Evolutionary conservation across 2,329 filamentous ascomycete genomes (phyloP), one percentile per base, ranked within the genome.

Genomic region (Cladosporium sp.): DNA sequence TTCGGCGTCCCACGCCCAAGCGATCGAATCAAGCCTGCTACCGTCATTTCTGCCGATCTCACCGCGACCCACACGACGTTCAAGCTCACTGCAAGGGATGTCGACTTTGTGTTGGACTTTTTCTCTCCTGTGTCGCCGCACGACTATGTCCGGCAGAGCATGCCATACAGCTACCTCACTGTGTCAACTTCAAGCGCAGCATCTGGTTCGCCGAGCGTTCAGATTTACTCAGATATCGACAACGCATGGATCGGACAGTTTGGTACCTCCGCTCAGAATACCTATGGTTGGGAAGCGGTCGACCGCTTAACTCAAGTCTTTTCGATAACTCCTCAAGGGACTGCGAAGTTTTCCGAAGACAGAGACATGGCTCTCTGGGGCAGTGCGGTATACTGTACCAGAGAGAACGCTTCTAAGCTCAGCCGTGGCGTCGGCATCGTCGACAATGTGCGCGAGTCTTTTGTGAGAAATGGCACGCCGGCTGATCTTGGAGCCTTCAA

Each of bases 131-230:
- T 75, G 4, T 71, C 70, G 3, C 71, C 72, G 2, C 65, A 65
- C 1, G 67, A 74, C 56, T 70, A 72, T 53, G 48, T 70, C 4
- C 67, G 72, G 13, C 72, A 75, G 51, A 74, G 71, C 8, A 64
- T 74, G 45, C 73, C 73, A 33, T 75, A 73, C 57, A 66, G 68
- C 53, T 75, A 73, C 52, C 58, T 75, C 48, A 74, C 70, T 0
- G 69, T 74, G 13, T 62, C 66, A 16, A 63, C 67, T 1, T 59
- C 59, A 4, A 59, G 53, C 2, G 56, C 56, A 4, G 55, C 56
- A 14, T 60, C 55, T 13, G 61, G 46, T 3, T 55, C 54, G 3
- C 57, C 64, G 38, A 55, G 60, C 9, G 63, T 75, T 11, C 71
- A 75, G 49, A 58, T 74, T 3, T 74, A 72, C 53, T 70, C 69